A percentile compares a stretch with the other conserved stretches of the same genome.
Evolutionary conservation across 2,329 filamentous ascomycete species (phyloP).

Genomic region (Leptographium radiaticola): DNA sequence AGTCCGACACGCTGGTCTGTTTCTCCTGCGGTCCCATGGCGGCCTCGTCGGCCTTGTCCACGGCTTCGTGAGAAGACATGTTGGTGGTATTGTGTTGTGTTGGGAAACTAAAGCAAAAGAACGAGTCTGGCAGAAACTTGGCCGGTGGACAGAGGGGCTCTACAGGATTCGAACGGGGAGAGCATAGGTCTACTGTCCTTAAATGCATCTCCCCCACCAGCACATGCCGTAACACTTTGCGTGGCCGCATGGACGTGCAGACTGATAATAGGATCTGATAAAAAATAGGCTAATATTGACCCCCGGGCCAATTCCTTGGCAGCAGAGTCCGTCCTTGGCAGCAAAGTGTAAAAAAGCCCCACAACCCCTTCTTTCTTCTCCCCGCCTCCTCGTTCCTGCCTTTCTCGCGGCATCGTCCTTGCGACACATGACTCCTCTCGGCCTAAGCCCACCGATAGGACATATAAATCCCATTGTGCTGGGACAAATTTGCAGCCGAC

Average conservation of each 20-base stretch:
- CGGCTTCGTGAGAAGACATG: not conserved
- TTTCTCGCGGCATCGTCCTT: not conserved
- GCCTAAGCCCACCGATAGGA: not conserved
- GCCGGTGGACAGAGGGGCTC: not conserved
- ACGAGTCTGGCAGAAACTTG: not conserved
- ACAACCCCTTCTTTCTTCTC: not conserved
- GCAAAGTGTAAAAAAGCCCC: not conserved
- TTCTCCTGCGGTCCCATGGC: not conserved
- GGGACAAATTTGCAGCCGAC: not conserved
- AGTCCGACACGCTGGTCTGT: constrained; percentile 7
- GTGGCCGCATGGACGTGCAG: not conserved
- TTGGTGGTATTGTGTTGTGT: not conserved
- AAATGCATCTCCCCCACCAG: not conserved
- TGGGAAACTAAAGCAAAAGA: not conserved
- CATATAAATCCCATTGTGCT: not conserved
- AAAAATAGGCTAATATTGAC: not conserved
- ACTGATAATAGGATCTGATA: not conserved
- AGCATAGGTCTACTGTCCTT: not conserved
- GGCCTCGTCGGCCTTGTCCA: not conserved
- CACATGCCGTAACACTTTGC: not conserved
- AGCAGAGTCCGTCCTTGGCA: too few relatives aligned
- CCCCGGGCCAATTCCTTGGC: not conserved
- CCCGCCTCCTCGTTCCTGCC: not conserved
- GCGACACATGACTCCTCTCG: not conserved
- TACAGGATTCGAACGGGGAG: not conserved